Base-by-base conservation (phyloP, 805 yeast species). In the Barnettozyma pratensis region DNA sequence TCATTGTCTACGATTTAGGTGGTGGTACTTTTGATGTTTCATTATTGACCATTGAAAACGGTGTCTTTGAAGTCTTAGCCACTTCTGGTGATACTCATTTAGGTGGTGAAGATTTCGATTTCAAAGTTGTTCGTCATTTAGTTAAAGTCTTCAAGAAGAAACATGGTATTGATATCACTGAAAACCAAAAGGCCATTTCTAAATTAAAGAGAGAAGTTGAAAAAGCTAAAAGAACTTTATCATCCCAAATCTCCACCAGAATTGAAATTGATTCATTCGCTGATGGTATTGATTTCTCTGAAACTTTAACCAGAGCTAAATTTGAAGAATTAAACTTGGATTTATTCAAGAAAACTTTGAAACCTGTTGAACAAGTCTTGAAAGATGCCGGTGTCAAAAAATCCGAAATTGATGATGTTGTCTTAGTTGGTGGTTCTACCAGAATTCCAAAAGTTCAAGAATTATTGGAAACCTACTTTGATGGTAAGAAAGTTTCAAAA, bases 401-500 rank as follows among this genome's bases (percentile, higher is more conserved):
- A 74, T 74, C 83, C 55, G 96, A 88, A 61, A 81, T 92, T 62
- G 89, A 92, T 70, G 99, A 92, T 65, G 90, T 92, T 66, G 98
- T 92, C 41, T 77, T 92, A 46, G 99, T 92, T 66, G 99, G 99
- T 79, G 99, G 99, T 73, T 92, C 99, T 38, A 94, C 99, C 48
- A 88, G 98, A 80, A 94, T 92, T 75, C 99, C 98, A 74, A 94
- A 90, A 80, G 92, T 92, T 61, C 98, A 91, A 77, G 86, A 87
- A 74, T 79, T 92, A 63, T 80, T 92, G 60, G 96, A 92, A 74
- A 79, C 85, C 56, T 90, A 73, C 80, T 92, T 92, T 68, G 83
- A 85, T 65, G 96, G 96, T 63, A 92, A 94, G 80, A 90, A 90
- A 74, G 92, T 96, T 57, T 88, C 96, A 59, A 92, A 91, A 81